Evolutionary conservation across 2,329 filamentous ascomycete genomes (phyloP).

Genomic region (Cladosporium oxysporum): DNA sequence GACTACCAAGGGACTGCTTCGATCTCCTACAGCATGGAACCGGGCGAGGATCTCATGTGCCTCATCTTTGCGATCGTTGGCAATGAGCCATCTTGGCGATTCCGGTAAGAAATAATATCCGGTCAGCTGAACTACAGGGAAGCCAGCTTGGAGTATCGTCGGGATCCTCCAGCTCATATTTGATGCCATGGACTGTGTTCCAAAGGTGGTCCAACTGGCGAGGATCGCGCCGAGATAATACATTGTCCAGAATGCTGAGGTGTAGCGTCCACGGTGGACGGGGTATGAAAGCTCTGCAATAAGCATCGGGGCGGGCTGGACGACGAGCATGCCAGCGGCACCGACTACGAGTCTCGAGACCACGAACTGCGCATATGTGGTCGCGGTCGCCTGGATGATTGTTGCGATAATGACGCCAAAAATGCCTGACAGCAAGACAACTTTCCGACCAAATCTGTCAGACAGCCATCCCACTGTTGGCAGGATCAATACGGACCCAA

Average conservation of each 20-base stretch:
- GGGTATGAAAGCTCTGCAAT: slow-evolving; percentile 51
- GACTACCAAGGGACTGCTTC: slow-evolving; percentile 52
- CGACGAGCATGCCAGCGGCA: slow-evolving; percentile 41
- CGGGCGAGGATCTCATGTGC: slow-evolving; percentile 61
- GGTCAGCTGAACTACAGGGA: slow-evolving; percentile 59
- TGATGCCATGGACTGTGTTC: slow-evolving; percentile 45
- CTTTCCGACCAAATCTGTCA: slow-evolving; percentile 13
- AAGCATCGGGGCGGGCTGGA: slow-evolving; percentile 57
- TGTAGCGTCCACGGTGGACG: slow-evolving; percentile 40
- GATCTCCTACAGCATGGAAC: slow-evolving; percentile 35
- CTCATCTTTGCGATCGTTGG: slow-evolving; percentile 46
- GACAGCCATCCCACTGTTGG: slow-evolving; percentile 2
- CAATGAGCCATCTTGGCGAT: slow-evolving; percentile 61
- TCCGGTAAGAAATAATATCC: slow-evolving; percentile 40
- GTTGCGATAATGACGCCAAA: slow-evolving; percentile 12
- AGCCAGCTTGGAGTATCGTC: slow-evolving; percentile 48
- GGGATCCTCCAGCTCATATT: slow-evolving; percentile 52
- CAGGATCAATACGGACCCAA: slow-evolving; percentile 1
- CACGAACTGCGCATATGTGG: slow-evolving; percentile 32
- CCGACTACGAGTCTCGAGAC: slow-evolving; percentile 43
- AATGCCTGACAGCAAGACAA: neutral
- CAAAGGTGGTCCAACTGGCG: slow-evolving; percentile 36
- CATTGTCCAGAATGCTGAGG: slow-evolving; percentile 56
- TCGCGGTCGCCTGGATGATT: slow-evolving; percentile 10
- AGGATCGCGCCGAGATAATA: slow-evolving; percentile 34